Base-by-base conservation (phyloP, 768 basidiomycete species). In the Kwoniella bestiolae region DNA sequence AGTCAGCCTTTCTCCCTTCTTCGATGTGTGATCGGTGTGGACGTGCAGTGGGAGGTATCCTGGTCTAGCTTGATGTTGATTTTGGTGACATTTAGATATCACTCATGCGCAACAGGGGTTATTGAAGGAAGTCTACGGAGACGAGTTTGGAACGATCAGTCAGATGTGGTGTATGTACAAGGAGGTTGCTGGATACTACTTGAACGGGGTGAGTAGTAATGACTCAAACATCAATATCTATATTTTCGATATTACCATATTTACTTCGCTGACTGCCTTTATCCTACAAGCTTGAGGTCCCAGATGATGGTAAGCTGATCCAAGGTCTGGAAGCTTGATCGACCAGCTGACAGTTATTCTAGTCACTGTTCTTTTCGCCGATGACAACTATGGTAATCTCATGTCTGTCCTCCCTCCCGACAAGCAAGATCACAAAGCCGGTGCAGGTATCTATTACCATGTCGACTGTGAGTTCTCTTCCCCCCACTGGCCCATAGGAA, bases 331-430 rank as follows among this genome's bases (percentile, higher is more conserved):
- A 34, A 34, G 11, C 57, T 31, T 4, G 44, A 11, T 6, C n/a
- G 23, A 11, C 38, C 8, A 55, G n/a, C 52, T 63, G 32, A 63
- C 26, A 9, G 18, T n/a, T 31, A 26, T 8, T 31, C n/a, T 29
- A 65, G 70, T 74, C 21, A 72, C 68, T 3, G 67, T 63, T n/a
- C 55, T 69, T 5, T 65, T 75, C 46, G 82, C 88, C 0, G 90
- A 91, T 68, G 90, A 90, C 74, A 90, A 90, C 77, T 90, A 85
- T 84, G 89, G 89, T 2, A 90, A 90, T 73, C 84, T 90, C 57
- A 86, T 88, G 34, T 86, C 89, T 18, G 86, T 85, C 67, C 87
- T 88, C 0, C 73, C 85, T 5, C 74, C 80, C 7, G 82, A 82
- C 18, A 57, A 23, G 25, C 87, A 88, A 71, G 83, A 86, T 16